Evolutionary conservation across 148 eudicot species (phyloP).

Genomic region (Tetragonia tetragonoides): DNA sequence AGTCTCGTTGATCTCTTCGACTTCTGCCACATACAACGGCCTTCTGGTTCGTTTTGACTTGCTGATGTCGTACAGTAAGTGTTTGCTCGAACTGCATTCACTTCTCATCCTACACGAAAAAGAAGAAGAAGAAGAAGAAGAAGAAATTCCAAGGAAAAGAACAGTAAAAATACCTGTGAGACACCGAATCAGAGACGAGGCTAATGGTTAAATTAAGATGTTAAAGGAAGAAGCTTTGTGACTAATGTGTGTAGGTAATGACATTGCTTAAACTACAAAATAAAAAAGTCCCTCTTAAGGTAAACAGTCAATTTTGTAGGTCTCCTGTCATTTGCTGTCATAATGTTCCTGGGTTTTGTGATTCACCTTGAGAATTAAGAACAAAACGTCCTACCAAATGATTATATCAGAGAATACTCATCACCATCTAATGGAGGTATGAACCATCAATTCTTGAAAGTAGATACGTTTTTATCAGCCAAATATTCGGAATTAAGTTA

Average conservation of each 20-base stretch:
- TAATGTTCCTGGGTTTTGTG: neutral
- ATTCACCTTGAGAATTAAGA: conserved; percentile 9
- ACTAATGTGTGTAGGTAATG: conserved; percentile 4
- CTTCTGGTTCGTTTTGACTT: conserved; percentile 33
- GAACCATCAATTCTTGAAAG: conserved; percentile 7
- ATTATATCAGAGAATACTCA: neutral
- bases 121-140: neutral
- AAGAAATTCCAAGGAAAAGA: neutral
- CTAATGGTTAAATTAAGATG: neutral
- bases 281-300: conserved; percentile 9
- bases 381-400: conserved; percentile 11
- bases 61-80: conserved; percentile 21
- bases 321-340: conserved; percentile 18
- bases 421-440: neutral
- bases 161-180: neutral
- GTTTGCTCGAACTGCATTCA: conserved; percentile 21
- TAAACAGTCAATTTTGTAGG: conserved; percentile 35
- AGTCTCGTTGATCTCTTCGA: neutral
- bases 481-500: conserved; percentile 6
- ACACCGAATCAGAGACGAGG: neutral
- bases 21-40: neutral
- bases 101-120: conserved; percentile 6
- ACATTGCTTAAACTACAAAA: conserved; percentile 26
- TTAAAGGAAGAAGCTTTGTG: neutral
- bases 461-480: neutral